Conservation (phyloP, 345 rosid species). For the Populus simonii region DNA sequence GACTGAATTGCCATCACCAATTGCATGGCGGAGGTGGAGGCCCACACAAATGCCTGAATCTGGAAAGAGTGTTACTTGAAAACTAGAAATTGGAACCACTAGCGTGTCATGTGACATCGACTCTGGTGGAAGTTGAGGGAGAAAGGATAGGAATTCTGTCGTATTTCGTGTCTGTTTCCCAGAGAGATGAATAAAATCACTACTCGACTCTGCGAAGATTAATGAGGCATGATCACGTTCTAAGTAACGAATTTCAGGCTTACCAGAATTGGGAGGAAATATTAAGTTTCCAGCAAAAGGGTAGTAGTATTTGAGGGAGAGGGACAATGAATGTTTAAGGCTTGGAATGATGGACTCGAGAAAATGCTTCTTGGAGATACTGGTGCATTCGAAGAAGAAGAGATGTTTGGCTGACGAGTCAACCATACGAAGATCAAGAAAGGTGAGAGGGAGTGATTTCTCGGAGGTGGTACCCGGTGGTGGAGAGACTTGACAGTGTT, state of each 20-base stretch:
- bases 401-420: not conserved
- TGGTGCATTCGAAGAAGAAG: not conserved
- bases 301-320: not conserved
- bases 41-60: constrained; percentile 40
- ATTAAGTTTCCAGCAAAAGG: not conserved
- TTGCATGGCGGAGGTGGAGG: constrained; percentile 16
- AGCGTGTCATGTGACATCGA: not conserved
- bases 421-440: not conserved
- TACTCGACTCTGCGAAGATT: constrained; percentile 31
- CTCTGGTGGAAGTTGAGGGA: constrained; percentile 23
- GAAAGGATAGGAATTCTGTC: constrained; percentile 16
- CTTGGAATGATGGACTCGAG: not conserved
- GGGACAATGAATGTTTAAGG: not conserved
- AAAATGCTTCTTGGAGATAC: not conserved
- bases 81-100: constrained; percentile 17
- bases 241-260: constrained; percentile 27
- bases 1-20: constrained; percentile 31
- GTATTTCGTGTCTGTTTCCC: constrained; percentile 27
- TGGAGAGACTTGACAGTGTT: not conserved
- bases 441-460: not conserved
- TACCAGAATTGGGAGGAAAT: constrained; percentile 15
- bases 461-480: not conserved
- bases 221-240: constrained; percentile 32
- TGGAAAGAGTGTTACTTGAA: constrained; percentile 39
- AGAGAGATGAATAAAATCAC: constrained; percentile 22